A percentile compares a stretch with the other conserved stretches of the same genome.
These are phyloP conservation scores for Ciborinia camelliae DNA, from an alignment of 2,329 filamentous ascomycete genomes.

Conservation along the genomic window DNA sequence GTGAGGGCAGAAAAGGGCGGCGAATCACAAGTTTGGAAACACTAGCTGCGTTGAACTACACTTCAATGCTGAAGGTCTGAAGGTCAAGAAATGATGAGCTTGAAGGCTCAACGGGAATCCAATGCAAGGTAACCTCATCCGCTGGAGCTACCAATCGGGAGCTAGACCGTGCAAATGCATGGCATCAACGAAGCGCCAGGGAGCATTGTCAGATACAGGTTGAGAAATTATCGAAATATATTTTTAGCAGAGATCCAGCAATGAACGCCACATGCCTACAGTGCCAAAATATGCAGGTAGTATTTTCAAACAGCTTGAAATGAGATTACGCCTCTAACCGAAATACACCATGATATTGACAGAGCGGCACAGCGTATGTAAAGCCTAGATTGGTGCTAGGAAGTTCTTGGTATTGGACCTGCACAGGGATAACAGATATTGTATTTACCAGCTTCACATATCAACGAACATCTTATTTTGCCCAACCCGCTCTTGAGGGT, in stretches of 20 bases:
- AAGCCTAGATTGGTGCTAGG: not conserved
- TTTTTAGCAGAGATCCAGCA: not conserved
- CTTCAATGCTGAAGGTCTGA: not conserved
- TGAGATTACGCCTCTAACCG: not conserved
- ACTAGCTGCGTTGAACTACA: not conserved
- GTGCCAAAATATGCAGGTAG: not conserved
- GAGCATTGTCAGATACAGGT: not conserved
- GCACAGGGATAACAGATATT: not conserved
- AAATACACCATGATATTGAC: not conserved
- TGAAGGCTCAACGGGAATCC: not conserved
- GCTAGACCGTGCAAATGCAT: not conserved
- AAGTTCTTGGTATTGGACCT: not conserved
- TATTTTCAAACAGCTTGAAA: not conserved
- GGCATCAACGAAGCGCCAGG: not conserved
- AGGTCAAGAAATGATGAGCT: not conserved
- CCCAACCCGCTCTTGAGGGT: not conserved
- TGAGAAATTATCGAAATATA: not conserved
- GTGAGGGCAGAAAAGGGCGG: no score
- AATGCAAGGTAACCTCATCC: not conserved
- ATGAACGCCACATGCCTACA: not conserved
- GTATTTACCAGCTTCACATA: not conserved
- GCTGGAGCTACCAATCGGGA: not conserved
- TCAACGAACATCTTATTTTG: not conserved
- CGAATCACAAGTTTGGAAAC: no score
- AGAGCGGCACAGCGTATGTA: not conserved